Evolutionary conservation across 306 rosid genomes (phyloP).

Genomic region (Abrus pulchellus): DNA sequence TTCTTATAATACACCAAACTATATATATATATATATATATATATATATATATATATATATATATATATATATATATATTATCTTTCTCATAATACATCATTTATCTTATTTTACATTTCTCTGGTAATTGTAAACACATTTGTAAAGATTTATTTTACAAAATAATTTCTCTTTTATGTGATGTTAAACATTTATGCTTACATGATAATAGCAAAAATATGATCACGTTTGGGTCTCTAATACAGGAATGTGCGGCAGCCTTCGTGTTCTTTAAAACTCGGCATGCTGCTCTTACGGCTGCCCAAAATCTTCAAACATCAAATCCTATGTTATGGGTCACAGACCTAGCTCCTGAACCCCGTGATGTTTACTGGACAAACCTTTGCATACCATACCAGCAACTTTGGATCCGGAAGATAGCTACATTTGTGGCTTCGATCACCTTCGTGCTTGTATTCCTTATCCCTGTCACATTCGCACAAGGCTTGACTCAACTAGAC

Average conservation of each 20-base stretch:
- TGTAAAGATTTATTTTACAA: no score
- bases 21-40: no score
- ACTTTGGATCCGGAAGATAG: conserved; percentile 92
- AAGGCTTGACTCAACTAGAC: conserved; percentile 88
- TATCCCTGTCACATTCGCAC: conserved; percentile 82
- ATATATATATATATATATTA: no score
- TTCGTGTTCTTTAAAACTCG: conserved; percentile 96
- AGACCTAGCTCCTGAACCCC: conserved; percentile 87
- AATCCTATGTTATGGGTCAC: conserved; percentile 98
- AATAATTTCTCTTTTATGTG: background rate
- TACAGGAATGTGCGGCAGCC: conserved; percentile 91
- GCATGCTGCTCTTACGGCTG: conserved; percentile 74
- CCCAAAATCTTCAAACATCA: conserved; percentile 84
- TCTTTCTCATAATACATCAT: no score
- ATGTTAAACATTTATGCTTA: conserved; percentile 6
- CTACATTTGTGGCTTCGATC: conserved; percentile 65
- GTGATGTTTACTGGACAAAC: conserved; percentile 91
- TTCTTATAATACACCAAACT: no score
- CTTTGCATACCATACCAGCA: conserved; percentile 88
- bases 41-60: no score
- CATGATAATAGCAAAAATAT: background rate
- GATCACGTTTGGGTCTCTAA: conserved; percentile 28
- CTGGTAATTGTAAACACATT: no score
- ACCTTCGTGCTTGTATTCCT: conserved; percentile 83
- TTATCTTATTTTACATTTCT: no score